Conservation (phyloP, 1,139 yeast species). For the Yamadazyma blattariae region DNA sequence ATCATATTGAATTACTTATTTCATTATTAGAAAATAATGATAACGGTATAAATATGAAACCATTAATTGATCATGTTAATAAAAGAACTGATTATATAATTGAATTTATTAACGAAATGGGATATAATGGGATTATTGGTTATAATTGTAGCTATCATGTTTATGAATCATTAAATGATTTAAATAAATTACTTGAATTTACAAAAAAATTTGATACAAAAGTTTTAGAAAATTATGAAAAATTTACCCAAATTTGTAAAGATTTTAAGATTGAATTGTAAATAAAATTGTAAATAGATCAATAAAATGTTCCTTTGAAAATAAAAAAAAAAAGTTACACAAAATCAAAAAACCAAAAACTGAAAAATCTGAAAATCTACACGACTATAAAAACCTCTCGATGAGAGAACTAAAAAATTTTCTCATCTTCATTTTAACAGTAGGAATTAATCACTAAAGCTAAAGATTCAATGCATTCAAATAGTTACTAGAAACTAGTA, state of each 20-base stretch:
- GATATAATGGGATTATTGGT: slow-evolving; percentile 3
- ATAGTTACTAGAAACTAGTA: no score
- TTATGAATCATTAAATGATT: neutral
- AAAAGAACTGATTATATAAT: neutral
- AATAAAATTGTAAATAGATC: no score
- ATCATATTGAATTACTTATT: neutral
- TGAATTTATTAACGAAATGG: neutral
- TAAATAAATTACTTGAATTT: neutral
- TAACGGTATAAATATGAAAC: neutral
- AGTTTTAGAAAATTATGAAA: no score
- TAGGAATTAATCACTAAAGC: no score
- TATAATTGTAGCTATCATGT: slow-evolving; percentile 2
- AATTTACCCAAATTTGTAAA: no score
- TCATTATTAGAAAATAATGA: neutral
- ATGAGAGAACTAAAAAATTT: slow-evolving; percentile 3
- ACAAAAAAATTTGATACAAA: neutral
- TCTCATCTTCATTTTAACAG: neutral
- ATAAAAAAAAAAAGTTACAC: no score
- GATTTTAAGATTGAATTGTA: no score
- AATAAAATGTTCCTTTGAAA: no score
- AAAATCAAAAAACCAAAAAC: neutral
- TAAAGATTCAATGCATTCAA: no score
- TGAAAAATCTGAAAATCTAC: no score
- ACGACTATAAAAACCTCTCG: neutral
- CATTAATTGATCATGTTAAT: slow-evolving; percentile 6